A percentile compares a stretch with the other conserved stretches of the same genome.
Conservation (phyloP, 805 yeast genomes). For the Candida ficus region DNA sequence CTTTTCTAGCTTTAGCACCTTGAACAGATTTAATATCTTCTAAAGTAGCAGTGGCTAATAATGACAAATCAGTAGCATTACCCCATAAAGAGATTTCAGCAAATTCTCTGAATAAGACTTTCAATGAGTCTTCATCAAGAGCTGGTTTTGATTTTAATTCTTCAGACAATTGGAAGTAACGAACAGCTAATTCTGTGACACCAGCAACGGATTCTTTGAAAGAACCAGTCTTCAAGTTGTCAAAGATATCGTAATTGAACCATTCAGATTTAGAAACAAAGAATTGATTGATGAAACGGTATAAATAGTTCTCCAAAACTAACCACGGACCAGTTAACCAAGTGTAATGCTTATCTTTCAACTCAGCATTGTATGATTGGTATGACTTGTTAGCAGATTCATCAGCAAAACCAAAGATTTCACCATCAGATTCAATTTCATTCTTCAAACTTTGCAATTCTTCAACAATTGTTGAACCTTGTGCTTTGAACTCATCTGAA, state of each 20-base stretch:
- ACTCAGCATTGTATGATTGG: conserved; percentile 53
- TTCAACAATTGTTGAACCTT: conserved; percentile 42
- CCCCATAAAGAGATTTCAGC: conserved; percentile 95
- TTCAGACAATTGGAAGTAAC: conserved; percentile 42
- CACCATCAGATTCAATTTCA: conserved; percentile 38
- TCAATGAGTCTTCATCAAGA: conserved; percentile 33
- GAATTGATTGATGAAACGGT: conserved; percentile 52
- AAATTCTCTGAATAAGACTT: conserved; percentile 71
- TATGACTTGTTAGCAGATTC: conserved; percentile 35
- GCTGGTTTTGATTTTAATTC: conserved; percentile 19
- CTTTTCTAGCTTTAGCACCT: conserved; percentile 81
- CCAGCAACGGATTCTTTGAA: conserved; percentile 73
- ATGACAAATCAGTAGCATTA: conserved; percentile 90
- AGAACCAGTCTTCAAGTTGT: conserved; percentile 62
- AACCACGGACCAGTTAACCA: conserved; percentile 94
- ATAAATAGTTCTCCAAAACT: conserved; percentile 77
- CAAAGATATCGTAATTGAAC: conserved; percentile 67
- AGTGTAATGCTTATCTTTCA: conserved; percentile 34
- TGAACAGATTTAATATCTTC: conserved; percentile 90
- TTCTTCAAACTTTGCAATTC: conserved; percentile 39
- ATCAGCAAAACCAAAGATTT: conserved; percentile 39
- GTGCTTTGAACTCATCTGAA: conserved; percentile 20
- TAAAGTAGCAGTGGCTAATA: conserved; percentile 80
- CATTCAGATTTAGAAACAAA: conserved; percentile 36
- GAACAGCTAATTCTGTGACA: conserved; percentile 71